Evolutionary conservation across 1,139 yeast genomes (phyloP).

Genomic region (Blastobotrys petasosporus): DNA sequence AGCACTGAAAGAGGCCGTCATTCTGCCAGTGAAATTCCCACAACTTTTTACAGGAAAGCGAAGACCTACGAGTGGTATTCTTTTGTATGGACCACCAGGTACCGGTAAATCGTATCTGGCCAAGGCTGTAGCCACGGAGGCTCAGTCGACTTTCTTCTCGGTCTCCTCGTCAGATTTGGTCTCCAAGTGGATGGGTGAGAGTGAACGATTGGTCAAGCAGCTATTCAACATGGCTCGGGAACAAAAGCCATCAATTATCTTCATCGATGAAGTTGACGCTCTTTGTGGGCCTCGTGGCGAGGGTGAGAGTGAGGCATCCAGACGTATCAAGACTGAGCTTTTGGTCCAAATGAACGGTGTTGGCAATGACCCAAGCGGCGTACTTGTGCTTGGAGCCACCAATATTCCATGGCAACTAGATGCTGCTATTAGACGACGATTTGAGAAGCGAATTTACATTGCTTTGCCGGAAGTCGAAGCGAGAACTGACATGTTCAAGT

Average conservation of each 20-base stretch:
- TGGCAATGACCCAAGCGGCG: conserved; percentile 91
- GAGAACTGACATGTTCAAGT: conserved; percentile 86
- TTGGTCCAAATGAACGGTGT: conserved; percentile 99
- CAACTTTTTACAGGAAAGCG: conserved; percentile 92
- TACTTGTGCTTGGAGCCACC: conserved; percentile 93
- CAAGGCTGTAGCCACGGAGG: conserved; percentile 97
- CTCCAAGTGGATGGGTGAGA: conserved; percentile 99
- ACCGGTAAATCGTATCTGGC: conserved; percentile 97
- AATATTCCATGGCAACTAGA: conserved; percentile 99
- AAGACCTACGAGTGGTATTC: conserved; percentile 86
- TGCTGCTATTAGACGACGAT: conserved; percentile 94
- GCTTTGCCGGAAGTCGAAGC: conserved; percentile 92
- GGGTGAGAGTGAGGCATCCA: conserved; percentile 93
- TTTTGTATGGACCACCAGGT: conserved; percentile 97
- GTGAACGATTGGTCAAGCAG: conserved; percentile 91
- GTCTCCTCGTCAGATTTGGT: conserved; percentile 93
- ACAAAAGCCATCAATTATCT: conserved; percentile 88
- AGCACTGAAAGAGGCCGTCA: conserved; percentile 95
- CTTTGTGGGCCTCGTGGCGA: conserved; percentile 98
- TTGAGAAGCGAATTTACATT: conserved; percentile 90
- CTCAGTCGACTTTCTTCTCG: conserved; percentile 91
- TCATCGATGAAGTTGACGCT: conserved; percentile 97
- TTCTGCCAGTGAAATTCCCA: conserved; percentile 89
- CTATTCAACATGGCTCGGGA: conserved; percentile 94
- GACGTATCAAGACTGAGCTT: conserved; percentile 93